Base-by-base conservation (phyloP, 1,284 basidiomycete species). In the Cystobasidium sp. region DNA sequence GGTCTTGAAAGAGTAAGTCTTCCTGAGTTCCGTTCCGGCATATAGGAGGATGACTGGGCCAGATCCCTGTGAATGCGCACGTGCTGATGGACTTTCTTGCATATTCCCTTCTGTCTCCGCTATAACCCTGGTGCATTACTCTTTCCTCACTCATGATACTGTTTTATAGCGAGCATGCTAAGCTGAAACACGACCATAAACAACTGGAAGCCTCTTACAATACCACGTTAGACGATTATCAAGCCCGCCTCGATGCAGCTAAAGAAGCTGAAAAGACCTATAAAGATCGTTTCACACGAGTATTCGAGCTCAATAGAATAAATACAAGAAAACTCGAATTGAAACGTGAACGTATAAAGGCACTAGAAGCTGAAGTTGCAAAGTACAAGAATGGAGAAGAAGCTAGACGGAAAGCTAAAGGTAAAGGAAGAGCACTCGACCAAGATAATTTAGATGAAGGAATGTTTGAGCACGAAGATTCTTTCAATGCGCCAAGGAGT, bases 1-100 rank as follows among this genome's bases (percentile, higher is more conserved):
- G 39, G 31, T 39, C 6, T 47, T 71, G 47, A 71, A 71, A 22
- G 37, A 71, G 69, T 71, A 46, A 43, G 69, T 64, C 22, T 44
- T 41, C 37, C 44, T 5, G 47, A 14, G 1, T 51, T 64, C 37
- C n/a, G n/a, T n/a, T n/a, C n/a, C n/a, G n/a, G n/a, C n/a, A n/a
- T n/a, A n/a, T n/a, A n/a, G n/a, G n/a, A n/a, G n/a, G n/a, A n/a
- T n/a, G n/a, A n/a, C n/a, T n/a, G n/a, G n/a, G n/a, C 18, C 55
- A 58, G 16, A 22, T 37, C 3, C 55, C 24, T 22, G 55, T 18
- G 47, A 12, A 49, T 14, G 9, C 20, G 47, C 39, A 20, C 8
- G 16, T 16, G 18, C 62, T 65, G n/a, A 12, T 20, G 16, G 39
- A 31, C 31, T 31, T 31, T 31, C 31, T 31, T 31, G 31, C 31